Evolutionary conservation across 2,329 filamentous ascomycete species (phyloP).

Genomic region (Fusarium azukiicola): DNA sequence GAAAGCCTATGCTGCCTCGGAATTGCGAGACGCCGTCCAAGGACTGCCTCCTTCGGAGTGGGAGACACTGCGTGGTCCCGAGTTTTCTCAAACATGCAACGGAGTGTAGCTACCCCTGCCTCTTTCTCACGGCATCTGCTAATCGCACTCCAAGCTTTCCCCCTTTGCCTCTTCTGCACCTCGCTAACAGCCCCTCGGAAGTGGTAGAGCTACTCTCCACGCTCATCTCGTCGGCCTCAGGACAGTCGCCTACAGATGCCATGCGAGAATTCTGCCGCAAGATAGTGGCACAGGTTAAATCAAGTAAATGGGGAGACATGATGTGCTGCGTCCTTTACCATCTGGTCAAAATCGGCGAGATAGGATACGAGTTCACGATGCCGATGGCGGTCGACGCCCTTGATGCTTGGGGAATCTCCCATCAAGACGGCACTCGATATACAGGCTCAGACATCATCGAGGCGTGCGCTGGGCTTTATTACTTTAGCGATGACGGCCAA

Average conservation of each 20-base stretch:
- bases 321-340: constrained; percentile 10
- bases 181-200: neutral
- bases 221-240: neutral
- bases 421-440: neutral
- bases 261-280: neutral
- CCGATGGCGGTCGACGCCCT: constrained; percentile 16
- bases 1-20: neutral
- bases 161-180: neutral
- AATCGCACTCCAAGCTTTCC: neutral
- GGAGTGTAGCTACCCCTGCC: neutral
- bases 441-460: neutral
- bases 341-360: neutral
- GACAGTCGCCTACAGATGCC: neutral
- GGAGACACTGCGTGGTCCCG: neutral
- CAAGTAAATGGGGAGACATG: neutral
- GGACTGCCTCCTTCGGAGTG: no score
- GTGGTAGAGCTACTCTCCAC: neutral
- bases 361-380: neutral
- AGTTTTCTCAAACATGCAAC: neutral
- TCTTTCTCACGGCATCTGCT: neutral
- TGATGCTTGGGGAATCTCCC: neutral
- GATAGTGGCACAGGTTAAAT: neutral
- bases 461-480: neutral
- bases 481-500: neutral
- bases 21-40: neutral